A percentile compares a stretch with the other conserved stretches of the same genome.
Conservation (phyloP, 352 stramenopile genomes). For the Globisporangium canariense region DNA sequence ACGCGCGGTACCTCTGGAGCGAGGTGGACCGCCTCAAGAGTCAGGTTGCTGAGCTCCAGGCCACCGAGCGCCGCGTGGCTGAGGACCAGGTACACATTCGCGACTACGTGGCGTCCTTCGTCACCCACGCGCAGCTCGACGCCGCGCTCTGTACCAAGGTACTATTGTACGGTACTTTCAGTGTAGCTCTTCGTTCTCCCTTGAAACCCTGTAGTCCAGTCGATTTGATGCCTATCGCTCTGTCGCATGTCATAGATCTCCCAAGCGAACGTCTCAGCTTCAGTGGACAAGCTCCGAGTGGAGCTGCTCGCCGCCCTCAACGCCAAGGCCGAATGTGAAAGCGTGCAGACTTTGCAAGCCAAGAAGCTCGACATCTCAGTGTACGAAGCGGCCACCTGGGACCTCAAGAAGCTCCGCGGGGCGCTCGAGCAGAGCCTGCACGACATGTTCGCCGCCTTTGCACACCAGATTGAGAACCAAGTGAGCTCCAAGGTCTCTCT, state of each 20-base stretch:
- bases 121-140: conserved; percentile 60
- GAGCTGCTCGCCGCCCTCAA: conserved; percentile 30
- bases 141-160: conserved; percentile 55
- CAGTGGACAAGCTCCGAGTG: conserved; percentile 29
- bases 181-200: not conserved
- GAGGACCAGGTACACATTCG: conserved; percentile 33
- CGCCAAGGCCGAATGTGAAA: conserved; percentile 40
- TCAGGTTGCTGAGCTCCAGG: conserved; percentile 41
- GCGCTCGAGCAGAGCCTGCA: conserved; percentile 53
- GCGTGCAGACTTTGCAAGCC: conserved; percentile 31
- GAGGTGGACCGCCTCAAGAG: conserved; percentile 60
- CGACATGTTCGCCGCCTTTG: conserved; percentile 61
- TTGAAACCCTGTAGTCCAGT: not conserved
- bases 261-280: conserved; percentile 30
- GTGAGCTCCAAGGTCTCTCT: conserved; percentile 51
- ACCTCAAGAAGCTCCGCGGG: conserved; percentile 50
- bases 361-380: conserved; percentile 65
- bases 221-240: not conserved
- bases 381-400: conserved; percentile 47
- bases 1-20: conserved; percentile 48
- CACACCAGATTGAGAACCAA: conserved; percentile 46
- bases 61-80: conserved; percentile 18
- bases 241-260: conserved; percentile 24
- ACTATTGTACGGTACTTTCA: not conserved
- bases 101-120: conserved; percentile 38